A percentile compares a stretch with the other conserved stretches of the same genome.
phyloP scores from a whole-genome alignment of 495 filamentous ascomycete genomes.

The Aspergillus homomorphus region DNA sequence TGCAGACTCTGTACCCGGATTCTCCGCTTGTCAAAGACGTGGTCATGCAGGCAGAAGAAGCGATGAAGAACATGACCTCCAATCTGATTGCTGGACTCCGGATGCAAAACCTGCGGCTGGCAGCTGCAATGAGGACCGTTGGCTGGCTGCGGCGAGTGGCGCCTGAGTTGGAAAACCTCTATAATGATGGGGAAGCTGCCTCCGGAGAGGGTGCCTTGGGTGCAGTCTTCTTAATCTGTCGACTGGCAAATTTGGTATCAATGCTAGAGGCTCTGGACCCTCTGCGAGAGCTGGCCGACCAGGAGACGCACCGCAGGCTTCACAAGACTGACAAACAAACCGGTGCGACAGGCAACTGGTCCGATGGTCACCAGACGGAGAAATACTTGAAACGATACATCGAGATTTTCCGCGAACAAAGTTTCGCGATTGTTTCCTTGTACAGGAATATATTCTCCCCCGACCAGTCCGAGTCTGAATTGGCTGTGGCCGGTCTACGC shows the following conservation, averaged over 20 bases:
- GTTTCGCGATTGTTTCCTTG: constrained; percentile 90
- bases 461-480: constrained; percentile 37
- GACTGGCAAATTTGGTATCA: constrained; percentile 71
- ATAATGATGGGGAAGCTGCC: constrained; percentile 39
- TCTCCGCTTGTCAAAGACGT: constrained; percentile 73
- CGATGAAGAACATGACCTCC: constrained; percentile 84
- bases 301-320: constrained; percentile 60
- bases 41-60: constrained; percentile 73
- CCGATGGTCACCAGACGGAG: constrained; percentile 87
- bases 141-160: constrained; percentile 87
- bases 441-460: constrained; percentile 84
- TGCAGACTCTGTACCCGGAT: constrained; percentile 77
- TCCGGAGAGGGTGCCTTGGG: constrained; percentile 64
- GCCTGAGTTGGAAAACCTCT: constrained; percentile 65
- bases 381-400: constrained; percentile 92
- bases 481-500: constrained; percentile 31
- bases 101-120: constrained; percentile 76
- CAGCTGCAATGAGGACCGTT: constrained; percentile 85
- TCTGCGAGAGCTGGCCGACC: constrained; percentile 81
- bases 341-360: constrained; percentile 47
- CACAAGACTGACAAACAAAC: constrained; percentile 26
- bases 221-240: constrained; percentile 82
- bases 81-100: constrained; percentile 79
- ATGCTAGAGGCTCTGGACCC: constrained; percentile 86
- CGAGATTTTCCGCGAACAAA: constrained; percentile 97